Conservation (phyloP, 176 grass and related monocot genomes). For the Canna indica region DNA sequence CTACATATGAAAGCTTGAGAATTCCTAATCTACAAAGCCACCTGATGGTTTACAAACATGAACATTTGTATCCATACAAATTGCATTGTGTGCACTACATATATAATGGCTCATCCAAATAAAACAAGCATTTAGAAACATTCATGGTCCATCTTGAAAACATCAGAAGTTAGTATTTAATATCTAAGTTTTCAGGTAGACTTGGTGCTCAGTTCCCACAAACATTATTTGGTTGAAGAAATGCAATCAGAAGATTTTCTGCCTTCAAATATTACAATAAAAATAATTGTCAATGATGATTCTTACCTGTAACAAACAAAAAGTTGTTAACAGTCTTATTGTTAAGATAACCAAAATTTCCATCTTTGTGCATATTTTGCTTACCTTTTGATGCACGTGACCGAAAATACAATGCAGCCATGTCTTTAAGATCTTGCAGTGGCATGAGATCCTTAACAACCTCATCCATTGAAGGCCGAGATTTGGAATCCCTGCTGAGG, state of each 20-base stretch:
- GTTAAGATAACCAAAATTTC: not conserved
- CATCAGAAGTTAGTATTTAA: slow-evolving; percentile 6
- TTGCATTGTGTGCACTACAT: not conserved
- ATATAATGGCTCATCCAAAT: not conserved
- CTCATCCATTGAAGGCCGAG: slow-evolving; percentile 11
- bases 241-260: slow-evolving; percentile 3
- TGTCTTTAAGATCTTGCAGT: slow-evolving; percentile 10
- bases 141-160: not conserved
- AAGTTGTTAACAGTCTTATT: not conserved
- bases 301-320: not conserved
- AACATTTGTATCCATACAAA: not conserved
- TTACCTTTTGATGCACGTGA: not conserved
- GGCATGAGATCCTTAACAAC: slow-evolving; percentile 20
- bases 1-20: not conserved
- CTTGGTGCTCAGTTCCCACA: not conserved
- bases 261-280: not conserved
- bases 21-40: slow-evolving; percentile 3
- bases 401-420: not conserved
- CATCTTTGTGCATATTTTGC: not conserved
- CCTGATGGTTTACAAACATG: not conserved
- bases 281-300: not conserved
- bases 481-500: slow-evolving; percentile 7
- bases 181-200: slow-evolving; percentile 2
- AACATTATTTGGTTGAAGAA: slow-evolving; percentile 7
- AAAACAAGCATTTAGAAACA: slow-evolving; percentile 1